Conservation (phyloP, 2,329 filamentous ascomycete genomes). For the Epichloe sylvatica region DNA sequence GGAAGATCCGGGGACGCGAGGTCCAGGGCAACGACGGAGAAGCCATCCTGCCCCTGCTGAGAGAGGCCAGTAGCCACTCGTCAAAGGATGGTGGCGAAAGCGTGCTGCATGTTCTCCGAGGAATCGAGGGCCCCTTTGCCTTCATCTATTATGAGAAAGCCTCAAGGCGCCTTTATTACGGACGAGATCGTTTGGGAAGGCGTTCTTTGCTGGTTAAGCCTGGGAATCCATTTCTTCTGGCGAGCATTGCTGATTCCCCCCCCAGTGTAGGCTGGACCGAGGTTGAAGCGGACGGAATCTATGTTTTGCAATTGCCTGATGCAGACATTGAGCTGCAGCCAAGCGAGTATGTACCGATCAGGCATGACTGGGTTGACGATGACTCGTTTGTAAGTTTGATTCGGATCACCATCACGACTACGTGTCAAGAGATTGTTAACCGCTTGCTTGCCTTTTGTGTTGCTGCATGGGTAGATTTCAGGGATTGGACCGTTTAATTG, state of each 20-base stretch:
- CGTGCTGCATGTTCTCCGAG: slow-evolving; percentile 40
- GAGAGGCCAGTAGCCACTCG: slow-evolving; percentile 23
- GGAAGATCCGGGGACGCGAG: slow-evolving; percentile 48
- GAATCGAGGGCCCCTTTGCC: slow-evolving; percentile 71
- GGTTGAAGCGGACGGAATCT: slow-evolving; percentile 73
- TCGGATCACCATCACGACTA: not conserved
- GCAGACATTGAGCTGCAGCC: not conserved
- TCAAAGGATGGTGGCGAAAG: slow-evolving; percentile 9
- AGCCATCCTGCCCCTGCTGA: slow-evolving; percentile 48
- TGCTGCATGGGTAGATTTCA: slow-evolving; percentile 29
- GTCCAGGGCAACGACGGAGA: slow-evolving; percentile 71
- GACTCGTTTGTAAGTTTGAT: slow-evolving; percentile 31
- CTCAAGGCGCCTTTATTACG: slow-evolving; percentile 57
- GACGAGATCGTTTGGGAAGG: slow-evolving; percentile 74
- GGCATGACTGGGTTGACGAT: slow-evolving; percentile 20
- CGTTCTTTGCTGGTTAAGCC: slow-evolving; percentile 58
- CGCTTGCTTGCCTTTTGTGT: slow-evolving; percentile 26
- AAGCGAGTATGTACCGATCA: slow-evolving; percentile 8
- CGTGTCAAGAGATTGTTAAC: not conserved
- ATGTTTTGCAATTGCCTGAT: slow-evolving; percentile 44
- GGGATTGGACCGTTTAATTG: slow-evolving; percentile 41
- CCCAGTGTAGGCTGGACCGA: slow-evolving; percentile 50
- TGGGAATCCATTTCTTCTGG: slow-evolving; percentile 43
- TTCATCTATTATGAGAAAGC: slow-evolving; percentile 67
- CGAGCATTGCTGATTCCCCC: slow-evolving; percentile 50